Evolutionary conservation across 2,329 filamentous ascomycete species (phyloP).

Genomic region (Ambrosiella cleistominuta): DNA sequence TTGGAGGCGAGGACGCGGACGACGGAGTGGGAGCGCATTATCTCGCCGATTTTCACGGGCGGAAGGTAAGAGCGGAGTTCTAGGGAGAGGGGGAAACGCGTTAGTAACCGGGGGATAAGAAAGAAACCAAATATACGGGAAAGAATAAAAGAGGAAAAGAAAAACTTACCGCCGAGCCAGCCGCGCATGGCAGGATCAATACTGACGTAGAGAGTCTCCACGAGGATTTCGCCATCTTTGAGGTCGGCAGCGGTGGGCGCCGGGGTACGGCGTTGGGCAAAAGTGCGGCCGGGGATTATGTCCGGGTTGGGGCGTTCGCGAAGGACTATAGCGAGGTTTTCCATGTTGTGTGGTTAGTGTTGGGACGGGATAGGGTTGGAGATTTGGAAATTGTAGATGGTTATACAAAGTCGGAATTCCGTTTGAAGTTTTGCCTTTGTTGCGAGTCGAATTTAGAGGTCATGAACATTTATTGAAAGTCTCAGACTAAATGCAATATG

Average conservation of each 20-base stretch:
- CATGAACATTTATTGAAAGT: too few species aligned
- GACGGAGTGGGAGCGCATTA: slow-evolving; percentile 48
- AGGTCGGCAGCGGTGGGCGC: slow-evolving; percentile 35
- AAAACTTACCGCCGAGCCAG: slow-evolving; percentile 41
- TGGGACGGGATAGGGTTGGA: not conserved
- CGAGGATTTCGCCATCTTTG: slow-evolving; percentile 46
- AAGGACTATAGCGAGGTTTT: slow-evolving; percentile 36
- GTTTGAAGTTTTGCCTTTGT: too few species aligned
- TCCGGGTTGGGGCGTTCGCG: slow-evolving; percentile 42
- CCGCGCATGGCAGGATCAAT: slow-evolving; percentile 63
- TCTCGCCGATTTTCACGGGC: slow-evolving; percentile 47
- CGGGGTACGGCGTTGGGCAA: slow-evolving; percentile 19
- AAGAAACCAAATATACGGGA: not conserved
- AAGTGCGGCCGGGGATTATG: slow-evolving; percentile 42
- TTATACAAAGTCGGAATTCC: too few species aligned
- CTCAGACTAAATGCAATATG: too few species aligned
- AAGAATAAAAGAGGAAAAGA: too few species aligned
- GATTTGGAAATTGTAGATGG: not conserved
- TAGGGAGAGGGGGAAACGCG: slow-evolving; percentile 14
- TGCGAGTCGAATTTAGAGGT: too few species aligned
- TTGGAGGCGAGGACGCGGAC: slow-evolving; percentile 45
- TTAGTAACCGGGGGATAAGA: not conserved
- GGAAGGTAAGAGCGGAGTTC: slow-evolving; percentile 43
- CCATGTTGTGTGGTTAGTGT: not conserved
- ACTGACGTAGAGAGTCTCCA: slow-evolving; percentile 44